Evolutionary conservation across 306 rosid species (phyloP).

Genomic region (Prunus fruticosa): DNA sequence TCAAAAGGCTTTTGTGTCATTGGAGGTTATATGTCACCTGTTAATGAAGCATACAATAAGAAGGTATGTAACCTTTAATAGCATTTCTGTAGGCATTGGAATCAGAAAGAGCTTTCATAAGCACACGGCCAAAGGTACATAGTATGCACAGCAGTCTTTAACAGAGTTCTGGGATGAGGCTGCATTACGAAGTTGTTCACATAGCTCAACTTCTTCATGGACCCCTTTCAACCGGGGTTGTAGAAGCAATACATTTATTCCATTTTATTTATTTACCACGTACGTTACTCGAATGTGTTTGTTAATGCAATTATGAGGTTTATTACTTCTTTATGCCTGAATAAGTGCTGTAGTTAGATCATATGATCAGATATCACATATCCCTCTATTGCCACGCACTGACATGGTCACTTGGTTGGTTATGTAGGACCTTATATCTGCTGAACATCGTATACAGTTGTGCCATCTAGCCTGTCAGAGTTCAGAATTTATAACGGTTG

Average conservation of each 20-base stretch:
- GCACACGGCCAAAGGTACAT: too few species aligned
- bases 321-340: neutral
- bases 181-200: too few species aligned
- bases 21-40: constrained; percentile 94
- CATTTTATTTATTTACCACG: too few species aligned
- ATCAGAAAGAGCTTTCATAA: constrained; percentile 1
- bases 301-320: neutral
- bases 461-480: constrained; percentile 68
- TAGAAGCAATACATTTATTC: too few species aligned
- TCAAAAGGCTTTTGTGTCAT: constrained; percentile 67
- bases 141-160: too few species aligned
- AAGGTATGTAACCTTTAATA: constrained; percentile 51
- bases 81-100: neutral
- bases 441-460: constrained; percentile 63
- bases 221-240: too few species aligned
- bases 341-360: neutral
- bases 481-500: constrained; percentile 85
- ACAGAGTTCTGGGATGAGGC: too few species aligned
- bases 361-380: neutral
- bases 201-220: too few species aligned
- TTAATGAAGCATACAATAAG: constrained; percentile 90
- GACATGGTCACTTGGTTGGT: constrained; percentile 23
- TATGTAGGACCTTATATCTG: constrained; percentile 61
- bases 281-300: constrained; percentile 9
- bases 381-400: neutral